phyloP scores from a whole-genome alignment of 2,329 filamentous ascomycete species.

The Alternaria triticina region DNA sequence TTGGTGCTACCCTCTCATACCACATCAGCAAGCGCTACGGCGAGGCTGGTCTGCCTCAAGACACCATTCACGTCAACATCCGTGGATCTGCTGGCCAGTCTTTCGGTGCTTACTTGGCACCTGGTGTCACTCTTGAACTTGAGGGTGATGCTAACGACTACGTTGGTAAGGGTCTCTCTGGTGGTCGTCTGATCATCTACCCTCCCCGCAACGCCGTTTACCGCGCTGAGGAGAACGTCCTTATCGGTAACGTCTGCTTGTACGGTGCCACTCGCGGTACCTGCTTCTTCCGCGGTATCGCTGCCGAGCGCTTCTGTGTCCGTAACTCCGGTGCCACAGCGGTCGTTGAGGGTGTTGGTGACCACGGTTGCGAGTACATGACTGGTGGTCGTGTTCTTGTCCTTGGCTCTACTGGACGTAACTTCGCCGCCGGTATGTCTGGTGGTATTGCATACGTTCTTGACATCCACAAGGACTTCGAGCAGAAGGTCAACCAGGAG shows the following conservation, averaged over 20 bases:
- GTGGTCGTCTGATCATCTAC: conserved; percentile 91
- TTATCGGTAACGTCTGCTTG: conserved; percentile 92
- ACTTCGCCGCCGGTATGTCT: conserved; percentile 98
- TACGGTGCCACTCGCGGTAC: conserved; percentile 91
- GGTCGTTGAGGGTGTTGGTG: conserved; percentile 95
- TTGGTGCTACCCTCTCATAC: conserved; percentile 94
- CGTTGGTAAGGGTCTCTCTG: conserved; percentile 93
- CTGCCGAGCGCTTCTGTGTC: conserved; percentile 94
- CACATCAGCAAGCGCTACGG: conserved; percentile 93
- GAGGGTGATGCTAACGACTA: conserved; percentile 98
- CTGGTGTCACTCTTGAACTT: conserved; percentile 91
- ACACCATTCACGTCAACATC: conserved; percentile 95
- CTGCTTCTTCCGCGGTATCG: conserved; percentile 96
- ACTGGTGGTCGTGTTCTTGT: conserved; percentile 90
- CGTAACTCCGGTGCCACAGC: conserved; percentile 95
- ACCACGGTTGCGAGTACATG: conserved; percentile 99
- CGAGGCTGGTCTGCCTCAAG: conserved; percentile 84
- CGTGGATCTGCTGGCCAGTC: conserved; percentile 96
- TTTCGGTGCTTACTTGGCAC: conserved; percentile 91
- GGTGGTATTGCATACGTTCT: conserved; percentile 96
- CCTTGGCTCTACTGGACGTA: conserved; percentile 87
- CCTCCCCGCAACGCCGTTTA: conserved; percentile 88
- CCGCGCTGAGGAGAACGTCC: conserved; percentile 94
- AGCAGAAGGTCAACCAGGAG: conserved; percentile 92
- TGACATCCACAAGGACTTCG: conserved; percentile 87